Percentiles rank a stretch among this genome's conserved stretches.
Evolutionary conservation across 2,329 filamentous ascomycete species (phyloP).

Genomic region (Fusarium penzigii): DNA sequence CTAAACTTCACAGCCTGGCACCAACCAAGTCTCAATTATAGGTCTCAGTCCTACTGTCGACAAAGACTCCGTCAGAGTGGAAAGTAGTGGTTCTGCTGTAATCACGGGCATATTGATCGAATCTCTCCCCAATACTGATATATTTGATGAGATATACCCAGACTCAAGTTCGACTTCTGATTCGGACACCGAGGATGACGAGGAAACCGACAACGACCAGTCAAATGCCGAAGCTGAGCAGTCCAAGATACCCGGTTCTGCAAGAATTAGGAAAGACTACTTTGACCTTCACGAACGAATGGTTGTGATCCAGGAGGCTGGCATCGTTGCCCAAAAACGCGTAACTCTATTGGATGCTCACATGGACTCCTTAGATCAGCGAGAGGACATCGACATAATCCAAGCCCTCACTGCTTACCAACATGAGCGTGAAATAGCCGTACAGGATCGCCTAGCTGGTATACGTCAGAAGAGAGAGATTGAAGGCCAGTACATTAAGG

Average conservation of each 20-base stretch:
- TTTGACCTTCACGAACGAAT: slow-evolving; percentile 28
- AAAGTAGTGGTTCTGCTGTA: slow-evolving; percentile 55
- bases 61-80: slow-evolving; percentile 61
- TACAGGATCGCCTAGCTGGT: slow-evolving; percentile 41
- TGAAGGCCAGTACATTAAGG: slow-evolving; percentile 31
- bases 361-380: slow-evolving; percentile 38
- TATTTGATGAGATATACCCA: slow-evolving; percentile 56
- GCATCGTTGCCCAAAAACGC: slow-evolving; percentile 34
- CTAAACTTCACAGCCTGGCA: slow-evolving; percentile 43
- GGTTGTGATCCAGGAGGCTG: slow-evolving; percentile 18
- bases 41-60: slow-evolving; percentile 58
- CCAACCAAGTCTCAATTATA: slow-evolving; percentile 58
- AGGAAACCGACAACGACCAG: slow-evolving; percentile 28
- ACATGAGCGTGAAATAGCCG: slow-evolving; percentile 43
- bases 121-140: slow-evolving; percentile 54
- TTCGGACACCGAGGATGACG: slow-evolving; percentile 30
- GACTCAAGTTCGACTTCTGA: slow-evolving; percentile 44
- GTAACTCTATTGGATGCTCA: slow-evolving; percentile 44
- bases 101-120: slow-evolving; percentile 65
- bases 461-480: slow-evolving; percentile 35
- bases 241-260: slow-evolving; percentile 20
- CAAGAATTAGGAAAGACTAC: slow-evolving; percentile 32
- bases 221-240: slow-evolving; percentile 24
- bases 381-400: slow-evolving; percentile 37
- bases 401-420: slow-evolving; percentile 43